Conservation (phyloP, 495 filamentous ascomycete genomes). For the Penicillium odoratum region DNA sequence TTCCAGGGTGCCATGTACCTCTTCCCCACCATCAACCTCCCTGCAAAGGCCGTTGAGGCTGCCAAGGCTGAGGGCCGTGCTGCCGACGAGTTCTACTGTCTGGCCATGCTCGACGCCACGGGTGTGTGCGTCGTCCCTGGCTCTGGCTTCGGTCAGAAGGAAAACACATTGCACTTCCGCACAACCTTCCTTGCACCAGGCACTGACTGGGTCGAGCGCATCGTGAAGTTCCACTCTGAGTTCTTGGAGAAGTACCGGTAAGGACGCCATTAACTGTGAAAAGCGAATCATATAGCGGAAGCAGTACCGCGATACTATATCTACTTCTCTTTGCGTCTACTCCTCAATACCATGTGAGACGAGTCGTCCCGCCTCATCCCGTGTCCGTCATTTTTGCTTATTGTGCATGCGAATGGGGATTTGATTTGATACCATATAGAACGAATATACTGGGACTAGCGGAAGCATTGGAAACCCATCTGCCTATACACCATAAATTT, state of each 20-base stretch:
- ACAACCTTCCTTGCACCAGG: constrained; percentile 97
- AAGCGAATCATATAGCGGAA: neutral
- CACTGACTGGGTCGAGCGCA: constrained; percentile 88
- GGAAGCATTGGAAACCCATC: neutral
- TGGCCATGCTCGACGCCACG: constrained; percentile 85
- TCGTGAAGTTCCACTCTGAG: constrained; percentile 84
- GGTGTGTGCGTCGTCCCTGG: constrained; percentile 96
- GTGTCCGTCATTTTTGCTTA: constrained; percentile 4
- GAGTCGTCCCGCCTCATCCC: neutral
- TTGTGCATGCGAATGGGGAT: neutral
- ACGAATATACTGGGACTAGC: neutral
- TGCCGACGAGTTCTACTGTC: constrained; percentile 92
- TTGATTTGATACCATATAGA: constrained; percentile 23
- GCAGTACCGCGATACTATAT: neutral
- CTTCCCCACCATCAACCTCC: constrained; percentile 87
- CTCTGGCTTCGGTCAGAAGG: constrained; percentile 89
- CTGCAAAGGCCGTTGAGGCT: constrained; percentile 69
- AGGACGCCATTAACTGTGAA: constrained; percentile 3
- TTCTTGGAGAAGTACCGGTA: constrained; percentile 82
- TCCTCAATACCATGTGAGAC: neutral
- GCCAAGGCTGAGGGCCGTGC: constrained; percentile 71
- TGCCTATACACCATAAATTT: neutral
- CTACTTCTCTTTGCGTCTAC: neutral
- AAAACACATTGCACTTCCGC: constrained; percentile 88
- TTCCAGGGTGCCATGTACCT: constrained; percentile 92